These are phyloP conservation scores for Melianthus villosus DNA, from an alignment of 441 rosid species.

Conservation along the genomic window DNA sequence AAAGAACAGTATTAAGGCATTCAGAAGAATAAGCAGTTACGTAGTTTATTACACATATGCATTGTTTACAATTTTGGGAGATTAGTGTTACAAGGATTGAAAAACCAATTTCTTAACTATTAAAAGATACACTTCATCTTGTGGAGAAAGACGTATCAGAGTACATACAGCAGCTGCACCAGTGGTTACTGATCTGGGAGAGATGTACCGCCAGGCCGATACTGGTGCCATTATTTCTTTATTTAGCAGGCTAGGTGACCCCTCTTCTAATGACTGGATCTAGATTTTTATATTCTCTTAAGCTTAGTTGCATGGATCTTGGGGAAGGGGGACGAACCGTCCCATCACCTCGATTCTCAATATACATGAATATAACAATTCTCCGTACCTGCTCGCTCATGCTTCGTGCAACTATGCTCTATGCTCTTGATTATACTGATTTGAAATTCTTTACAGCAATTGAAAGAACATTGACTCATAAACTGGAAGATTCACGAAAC, in stretches of 20 bases:
- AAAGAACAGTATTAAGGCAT: no score
- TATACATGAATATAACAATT: no score
- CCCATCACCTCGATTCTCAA: no score
- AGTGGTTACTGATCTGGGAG: constrained; percentile 80
- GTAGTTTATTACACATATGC: neutral
- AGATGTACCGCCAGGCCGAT: constrained; percentile 95
- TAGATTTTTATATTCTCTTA: no score
- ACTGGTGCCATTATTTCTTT: constrained; percentile 73
- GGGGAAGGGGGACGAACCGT: no score
- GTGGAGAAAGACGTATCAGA: constrained; percentile 98
- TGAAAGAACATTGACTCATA: constrained; percentile 66
- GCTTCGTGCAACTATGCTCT: no score
- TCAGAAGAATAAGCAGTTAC: no score
- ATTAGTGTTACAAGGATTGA: no score
- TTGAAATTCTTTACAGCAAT: constrained; percentile 45
- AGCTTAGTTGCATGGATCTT: no score
- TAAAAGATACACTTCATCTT: constrained; percentile 88
- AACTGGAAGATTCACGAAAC: constrained; percentile 88
- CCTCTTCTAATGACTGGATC: no score
- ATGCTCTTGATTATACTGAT: constrained; percentile 11
- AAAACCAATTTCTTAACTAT: constrained; percentile 38
- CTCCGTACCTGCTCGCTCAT: no score
- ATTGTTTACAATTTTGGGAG: no score
- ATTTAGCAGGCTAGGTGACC: constrained; percentile 73
- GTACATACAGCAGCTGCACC: constrained; percentile 91